Percentiles rank a stretch among this genome's conserved stretches.
Conservation (phyloP, 768 basidiomycete species). For the Lactarius indigo region DNA sequence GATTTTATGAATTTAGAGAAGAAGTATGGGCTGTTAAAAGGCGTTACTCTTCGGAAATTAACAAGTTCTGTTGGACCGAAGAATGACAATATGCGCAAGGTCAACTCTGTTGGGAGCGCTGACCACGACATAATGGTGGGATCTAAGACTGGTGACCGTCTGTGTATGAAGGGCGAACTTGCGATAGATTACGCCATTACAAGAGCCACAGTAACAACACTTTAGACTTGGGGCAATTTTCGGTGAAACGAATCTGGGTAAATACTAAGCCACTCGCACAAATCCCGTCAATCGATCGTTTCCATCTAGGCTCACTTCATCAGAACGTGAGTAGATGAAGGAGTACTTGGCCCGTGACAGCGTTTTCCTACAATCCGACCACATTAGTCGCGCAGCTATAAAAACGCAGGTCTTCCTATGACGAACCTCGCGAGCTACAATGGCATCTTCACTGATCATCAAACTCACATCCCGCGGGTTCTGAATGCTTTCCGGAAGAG, state of each 20-base stretch:
- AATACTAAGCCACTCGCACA: conserved; percentile 6
- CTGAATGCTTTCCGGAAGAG: conserved; percentile 6
- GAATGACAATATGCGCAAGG: conserved; percentile 8
- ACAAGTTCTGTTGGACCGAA: conserved; percentile 8
- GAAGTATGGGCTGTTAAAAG: neutral
- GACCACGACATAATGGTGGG: neutral
- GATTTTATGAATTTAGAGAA: neutral
- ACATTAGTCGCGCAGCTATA: conserved; percentile 12
- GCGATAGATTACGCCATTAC: neutral
- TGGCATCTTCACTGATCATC: conserved; percentile 25
- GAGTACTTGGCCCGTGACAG: neutral
- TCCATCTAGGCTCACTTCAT: neutral
- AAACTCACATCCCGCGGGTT: neutral
- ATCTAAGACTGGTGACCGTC: too few relatives aligned
- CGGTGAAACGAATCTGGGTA: too few relatives aligned
- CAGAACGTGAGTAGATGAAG: conserved; percentile 21
- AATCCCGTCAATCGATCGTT: conserved; percentile 4
- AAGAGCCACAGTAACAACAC: neutral
- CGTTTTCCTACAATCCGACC: conserved; percentile 2
- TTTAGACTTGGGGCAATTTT: neutral
- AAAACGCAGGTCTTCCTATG: neutral
- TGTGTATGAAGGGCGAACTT: too few relatives aligned
- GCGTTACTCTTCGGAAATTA: conserved; percentile 9
- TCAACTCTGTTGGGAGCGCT: conserved; percentile 14
- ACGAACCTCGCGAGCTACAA: conserved; percentile 24